Conservation (phyloP, 441 rosid species). For the Arabidopsis lyrata region DNA sequence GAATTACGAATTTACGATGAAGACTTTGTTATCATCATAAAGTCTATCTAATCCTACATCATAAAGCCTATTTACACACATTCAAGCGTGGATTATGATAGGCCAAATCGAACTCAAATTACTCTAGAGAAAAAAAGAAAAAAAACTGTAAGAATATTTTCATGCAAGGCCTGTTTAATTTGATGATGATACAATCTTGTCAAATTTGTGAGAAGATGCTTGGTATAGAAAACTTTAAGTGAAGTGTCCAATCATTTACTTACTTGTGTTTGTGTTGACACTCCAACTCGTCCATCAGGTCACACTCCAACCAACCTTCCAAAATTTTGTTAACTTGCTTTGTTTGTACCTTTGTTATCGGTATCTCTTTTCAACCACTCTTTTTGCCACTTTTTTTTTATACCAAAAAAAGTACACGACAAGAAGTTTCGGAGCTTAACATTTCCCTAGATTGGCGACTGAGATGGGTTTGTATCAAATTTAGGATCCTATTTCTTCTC, state of each 20-base stretch:
- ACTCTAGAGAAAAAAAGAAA: too few relatives aligned
- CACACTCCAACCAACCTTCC: conserved; percentile 40
- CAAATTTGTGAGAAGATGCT: neutral
- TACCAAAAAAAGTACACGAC: neutral
- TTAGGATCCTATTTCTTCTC: neutral
- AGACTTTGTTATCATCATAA: too few relatives aligned
- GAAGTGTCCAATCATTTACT: conserved; percentile 16
- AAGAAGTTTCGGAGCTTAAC: neutral
- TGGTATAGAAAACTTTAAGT: neutral
- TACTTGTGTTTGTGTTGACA: conserved; percentile 31
- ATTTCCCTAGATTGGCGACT: neutral
- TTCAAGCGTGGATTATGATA: neutral
- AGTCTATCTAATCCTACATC: too few relatives aligned
- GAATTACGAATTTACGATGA: too few relatives aligned
- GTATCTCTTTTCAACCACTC: conserved; percentile 30
- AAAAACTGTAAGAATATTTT: neutral
- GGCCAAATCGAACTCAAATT: neutral
- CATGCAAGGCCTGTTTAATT: neutral
- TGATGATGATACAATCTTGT: neutral
- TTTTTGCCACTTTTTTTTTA: neutral
- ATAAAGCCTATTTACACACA: too few relatives aligned
- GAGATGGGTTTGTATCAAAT: neutral
- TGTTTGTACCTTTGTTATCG: conserved; percentile 28
- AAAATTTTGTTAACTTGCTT: conserved; percentile 24
- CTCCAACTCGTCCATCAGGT: conserved; percentile 32